Percentiles rank a stretch among this genome's conserved stretches.
phyloP scores from a whole-genome alignment of 2,329 filamentous ascomycete species.

The Xylariaceae sp. region DNA sequence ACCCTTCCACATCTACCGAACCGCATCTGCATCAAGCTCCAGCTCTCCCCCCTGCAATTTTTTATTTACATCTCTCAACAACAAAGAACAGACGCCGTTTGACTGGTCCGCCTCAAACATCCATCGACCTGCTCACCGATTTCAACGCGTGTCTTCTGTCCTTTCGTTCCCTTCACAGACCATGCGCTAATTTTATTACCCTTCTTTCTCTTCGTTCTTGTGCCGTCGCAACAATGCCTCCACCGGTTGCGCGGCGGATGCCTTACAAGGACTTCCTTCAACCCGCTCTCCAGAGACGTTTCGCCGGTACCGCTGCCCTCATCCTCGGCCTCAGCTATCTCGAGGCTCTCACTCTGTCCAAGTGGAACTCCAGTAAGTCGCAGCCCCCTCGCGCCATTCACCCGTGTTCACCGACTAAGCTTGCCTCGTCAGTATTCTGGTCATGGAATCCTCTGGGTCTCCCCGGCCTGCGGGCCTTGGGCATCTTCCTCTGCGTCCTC shows the following conservation, averaged over 20 bases:
- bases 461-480: constrained; percentile 65
- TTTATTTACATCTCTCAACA: constrained; percentile 5
- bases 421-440: constrained; percentile 63
- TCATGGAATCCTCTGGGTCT: constrained; percentile 77
- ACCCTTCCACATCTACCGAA: no score
- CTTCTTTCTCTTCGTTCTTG: constrained; percentile 1
- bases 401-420: constrained; percentile 2
- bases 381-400: not conserved
- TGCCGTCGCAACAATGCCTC: constrained; percentile 44
- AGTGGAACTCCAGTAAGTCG: constrained; percentile 62
- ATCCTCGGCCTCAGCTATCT: constrained; percentile 67
- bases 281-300: constrained; percentile 79
- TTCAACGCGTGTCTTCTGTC: not conserved
- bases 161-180: not conserved
- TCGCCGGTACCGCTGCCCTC: constrained; percentile 69
- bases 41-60: constrained; percentile 9
- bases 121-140: not conserved
- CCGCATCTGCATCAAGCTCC: not conserved
- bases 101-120: not conserved
- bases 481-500: constrained; percentile 72
- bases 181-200: constrained; percentile 15
- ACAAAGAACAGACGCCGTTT: not conserved
- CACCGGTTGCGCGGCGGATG: constrained; percentile 49
- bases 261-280: constrained; percentile 87
- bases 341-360: constrained; percentile 64